phyloP scores from a whole-genome alignment of 805 yeast species.

The Metschnikowia arizonensis region DNA sequence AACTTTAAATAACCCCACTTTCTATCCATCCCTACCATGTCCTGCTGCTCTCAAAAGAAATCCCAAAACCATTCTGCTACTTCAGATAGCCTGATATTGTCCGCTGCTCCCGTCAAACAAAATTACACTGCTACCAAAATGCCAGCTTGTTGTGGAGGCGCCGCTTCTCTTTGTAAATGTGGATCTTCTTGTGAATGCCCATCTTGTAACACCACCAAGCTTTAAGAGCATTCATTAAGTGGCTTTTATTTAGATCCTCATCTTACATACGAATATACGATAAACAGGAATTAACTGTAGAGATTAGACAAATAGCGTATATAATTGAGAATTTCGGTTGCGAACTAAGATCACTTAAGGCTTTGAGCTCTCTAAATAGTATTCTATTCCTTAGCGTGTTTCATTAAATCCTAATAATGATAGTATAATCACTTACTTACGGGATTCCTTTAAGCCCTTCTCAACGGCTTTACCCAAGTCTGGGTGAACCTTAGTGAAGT shows the following conservation, averaged over 20 bases:
- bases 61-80: neutral
- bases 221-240: conserved; percentile 15
- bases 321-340: no score
- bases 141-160: conserved; percentile 25
- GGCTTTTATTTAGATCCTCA: no score
- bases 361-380: no score
- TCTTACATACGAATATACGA: neutral
- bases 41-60: conserved; percentile 17
- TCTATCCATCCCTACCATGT: conserved; percentile 6
- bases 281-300: neutral
- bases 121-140: conserved; percentile 15
- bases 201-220: conserved; percentile 42
- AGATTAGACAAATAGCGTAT: no score
- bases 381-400: no score
- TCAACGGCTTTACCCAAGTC: conserved; percentile 65
- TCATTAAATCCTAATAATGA: neutral
- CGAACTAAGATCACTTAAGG: no score
- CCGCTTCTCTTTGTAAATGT: conserved; percentile 37
- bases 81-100: neutral
- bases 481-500: conserved; percentile 69
- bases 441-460: conserved; percentile 52
- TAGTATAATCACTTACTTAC: conserved; percentile 32
- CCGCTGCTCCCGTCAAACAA: conserved; percentile 14
- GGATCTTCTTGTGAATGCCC: conserved; percentile 39
- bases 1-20: neutral